A percentile compares a stretch with the other conserved stretches of the same genome.
phyloP scores from a whole-genome alignment of 2,329 filamentous ascomycete genomes.

The Sporothrix brasiliensis region DNA sequence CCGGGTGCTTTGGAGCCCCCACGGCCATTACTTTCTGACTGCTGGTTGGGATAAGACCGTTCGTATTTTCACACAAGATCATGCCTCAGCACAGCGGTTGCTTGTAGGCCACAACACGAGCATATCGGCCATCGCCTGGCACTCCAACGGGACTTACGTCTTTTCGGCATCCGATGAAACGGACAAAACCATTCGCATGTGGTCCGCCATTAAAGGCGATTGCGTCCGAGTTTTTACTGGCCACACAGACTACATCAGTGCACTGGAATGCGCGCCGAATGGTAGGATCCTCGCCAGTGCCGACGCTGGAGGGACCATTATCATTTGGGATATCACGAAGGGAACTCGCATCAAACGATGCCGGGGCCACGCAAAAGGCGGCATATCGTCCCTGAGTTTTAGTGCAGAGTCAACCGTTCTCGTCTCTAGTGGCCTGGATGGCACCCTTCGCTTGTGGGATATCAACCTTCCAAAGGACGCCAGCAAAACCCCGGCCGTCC shows the following conservation, averaged over 20 bases:
- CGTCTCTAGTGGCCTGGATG: slow-evolving; percentile 86
- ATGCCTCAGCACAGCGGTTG: slow-evolving; percentile 83
- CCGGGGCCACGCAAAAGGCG: slow-evolving; percentile 88
- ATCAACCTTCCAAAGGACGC: slow-evolving; percentile 72
- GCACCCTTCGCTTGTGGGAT: slow-evolving; percentile 93
- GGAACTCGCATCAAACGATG: slow-evolving; percentile 88
- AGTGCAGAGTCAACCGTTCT: slow-evolving; percentile 89
- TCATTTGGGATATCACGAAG: slow-evolving; percentile 91
- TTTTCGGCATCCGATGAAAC: slow-evolving; percentile 87
- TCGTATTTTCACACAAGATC: slow-evolving; percentile 88
- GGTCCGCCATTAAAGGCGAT: slow-evolving; percentile 84
- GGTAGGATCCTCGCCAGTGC: slow-evolving; percentile 90
- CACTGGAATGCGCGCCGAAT: slow-evolving; percentile 81
- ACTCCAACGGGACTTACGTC: slow-evolving; percentile 89
- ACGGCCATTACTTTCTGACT: slow-evolving; percentile 92
- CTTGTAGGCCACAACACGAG: slow-evolving; percentile 91
- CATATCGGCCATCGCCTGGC: slow-evolving; percentile 90
- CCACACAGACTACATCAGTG: slow-evolving; percentile 83
- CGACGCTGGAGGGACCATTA: slow-evolving; percentile 84
- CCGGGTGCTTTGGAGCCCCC: slow-evolving; percentile 86
- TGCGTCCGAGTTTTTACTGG: slow-evolving; percentile 91
- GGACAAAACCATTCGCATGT: slow-evolving; percentile 95
- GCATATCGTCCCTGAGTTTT: slow-evolving; percentile 91
- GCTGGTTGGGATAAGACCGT: slow-evolving; percentile 88
- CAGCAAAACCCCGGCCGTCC: slow-evolving; percentile 50